Evolutionary conservation across 345 rosid species (phyloP), one percentile per base, ranked within the genome.

Genomic region (Luvunga scandens): DNA sequence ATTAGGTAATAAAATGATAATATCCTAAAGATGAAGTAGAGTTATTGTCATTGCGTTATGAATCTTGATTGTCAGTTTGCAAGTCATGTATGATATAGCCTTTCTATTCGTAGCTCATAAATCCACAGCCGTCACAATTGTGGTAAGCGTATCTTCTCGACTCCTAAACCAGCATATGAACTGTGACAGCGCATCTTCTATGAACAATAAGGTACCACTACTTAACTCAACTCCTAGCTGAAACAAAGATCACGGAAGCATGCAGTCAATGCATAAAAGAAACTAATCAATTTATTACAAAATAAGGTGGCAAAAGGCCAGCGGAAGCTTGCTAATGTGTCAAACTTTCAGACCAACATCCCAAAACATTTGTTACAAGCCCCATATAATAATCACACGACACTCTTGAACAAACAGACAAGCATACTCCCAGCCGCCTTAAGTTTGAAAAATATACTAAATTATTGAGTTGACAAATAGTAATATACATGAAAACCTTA

Each of bases 321-420:
- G 34, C 55, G 22, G 25, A 61, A 73, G 71, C 66, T 34, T 72
- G 56, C 50, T 39, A 69, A 62, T 42, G 77, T 75, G 80, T 39
- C 71, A 83, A 77, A 67, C 81, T 79, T 56, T 75, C 74, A 77
- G 72, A 69, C 34, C 67, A 74, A 78, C 57, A 81, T 22, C 57
- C 16, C 77, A 73, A 73, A 53, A 62, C 64, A 79, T 24, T 38
- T 34, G 67, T 30, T 62, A 70, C 82, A 83, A 84, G 36, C 84
- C 85, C 75, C 77, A 72, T 63, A 63, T 34, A 75, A 64, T 83
- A 85, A 45, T 81, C 87, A 82, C 86, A 71, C 71, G 61, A 64
- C 64, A 69, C 48, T 60, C 73, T 66, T 70, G 64, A 77, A 64
- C 81, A 83, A 80, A 78, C 81, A 69, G 78, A 84, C 80, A 78